Percentiles rank a stretch among this genome's conserved stretches.
These are phyloP conservation scores for Candida lessepsii DNA, from an alignment of 805 yeast genomes.

Conservation along the genomic window DNA sequence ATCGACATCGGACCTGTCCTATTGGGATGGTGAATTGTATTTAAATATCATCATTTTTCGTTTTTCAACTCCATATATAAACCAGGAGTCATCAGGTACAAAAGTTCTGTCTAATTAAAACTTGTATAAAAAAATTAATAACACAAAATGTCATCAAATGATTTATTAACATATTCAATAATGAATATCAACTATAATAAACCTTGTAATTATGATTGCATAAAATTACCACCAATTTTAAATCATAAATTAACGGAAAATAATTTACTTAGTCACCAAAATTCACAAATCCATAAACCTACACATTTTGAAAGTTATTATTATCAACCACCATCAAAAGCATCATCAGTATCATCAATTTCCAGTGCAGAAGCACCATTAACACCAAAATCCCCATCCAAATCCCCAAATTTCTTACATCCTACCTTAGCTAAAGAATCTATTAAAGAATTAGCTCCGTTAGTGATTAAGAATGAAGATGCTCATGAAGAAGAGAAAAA, in stretches of 20 bases:
- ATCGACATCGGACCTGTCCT: slow-evolving; percentile 1
- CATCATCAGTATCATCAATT: slow-evolving; percentile 7
- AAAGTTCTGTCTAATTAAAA: no score
- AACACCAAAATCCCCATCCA: slow-evolving; percentile 7
- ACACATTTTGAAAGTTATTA: not conserved
- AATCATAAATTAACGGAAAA: slow-evolving; percentile 14
- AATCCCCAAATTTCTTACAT: slow-evolving; percentile 1
- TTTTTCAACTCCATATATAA: not conserved
- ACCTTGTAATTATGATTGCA: slow-evolving; percentile 6
- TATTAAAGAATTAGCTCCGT: not conserved
- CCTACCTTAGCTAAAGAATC: not conserved
- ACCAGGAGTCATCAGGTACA: no score
- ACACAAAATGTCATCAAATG: slow-evolving; percentile 26
- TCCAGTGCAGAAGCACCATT: slow-evolving; percentile 3
- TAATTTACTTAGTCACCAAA: slow-evolving; percentile 10
- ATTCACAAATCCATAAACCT: slow-evolving; percentile 3
- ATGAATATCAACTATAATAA: slow-evolving; percentile 23
- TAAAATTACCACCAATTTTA: slow-evolving; percentile 16
- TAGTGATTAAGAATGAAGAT: not conserved
- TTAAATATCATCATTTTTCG: slow-evolving; percentile 3
- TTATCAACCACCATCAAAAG: slow-evolving; percentile 1
- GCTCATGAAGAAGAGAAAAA: slow-evolving; percentile 15
- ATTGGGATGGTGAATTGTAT: slow-evolving; percentile 3
- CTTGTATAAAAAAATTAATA: no score
- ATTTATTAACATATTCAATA: slow-evolving; percentile 39